phyloP scores from a whole-genome alignment of 495 filamentous ascomycete genomes.

The Trichoderma asperelloides region DNA sequence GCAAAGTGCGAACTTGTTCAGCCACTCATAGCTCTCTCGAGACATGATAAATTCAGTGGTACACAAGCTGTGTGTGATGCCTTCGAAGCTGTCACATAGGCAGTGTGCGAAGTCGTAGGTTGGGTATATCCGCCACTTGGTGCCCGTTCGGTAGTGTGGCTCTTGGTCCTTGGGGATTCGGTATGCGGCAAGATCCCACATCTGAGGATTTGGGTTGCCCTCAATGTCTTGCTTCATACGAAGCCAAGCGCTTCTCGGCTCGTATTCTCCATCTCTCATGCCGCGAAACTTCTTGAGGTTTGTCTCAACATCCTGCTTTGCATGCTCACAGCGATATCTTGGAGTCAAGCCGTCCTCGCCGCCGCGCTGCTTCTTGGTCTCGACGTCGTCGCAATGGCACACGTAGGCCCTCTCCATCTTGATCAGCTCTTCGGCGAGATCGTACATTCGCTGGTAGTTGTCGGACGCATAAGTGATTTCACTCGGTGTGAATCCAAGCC shows the following conservation, averaged over 20 bases:
- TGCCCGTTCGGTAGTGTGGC: slow-evolving; percentile 59
- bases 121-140: slow-evolving; percentile 77
- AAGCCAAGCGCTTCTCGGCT: slow-evolving; percentile 75
- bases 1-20: slow-evolving; percentile 37
- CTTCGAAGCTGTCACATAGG: slow-evolving; percentile 81
- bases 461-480: slow-evolving; percentile 72
- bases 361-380: slow-evolving; percentile 79
- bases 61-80: slow-evolving; percentile 81
- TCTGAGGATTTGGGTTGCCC: slow-evolving; percentile 51
- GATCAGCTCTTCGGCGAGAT: slow-evolving; percentile 81
- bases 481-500: slow-evolving; percentile 74
- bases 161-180: slow-evolving; percentile 54
- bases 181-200: slow-evolving; percentile 76
- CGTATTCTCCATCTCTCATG: slow-evolving; percentile 88
- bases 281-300: slow-evolving; percentile 76
- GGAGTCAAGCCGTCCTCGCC: slow-evolving; percentile 57
- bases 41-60: slow-evolving; percentile 76
- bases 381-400: slow-evolving; percentile 46
- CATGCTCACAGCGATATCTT: slow-evolving; percentile 71
- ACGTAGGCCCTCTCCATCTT: slow-evolving; percentile 67
- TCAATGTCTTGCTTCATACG: slow-evolving; percentile 79
- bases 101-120: slow-evolving; percentile 90
- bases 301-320: slow-evolving; percentile 62
- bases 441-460: slow-evolving; percentile 80
- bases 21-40: slow-evolving; percentile 80